Evolutionary conservation across 306 rosid genomes (phyloP).

Genomic region (barrel medic (Medicago truncatula)): MtrunA17r5.0-ANR NC_053044.1:48163501-48164000

Average conservation of each 20-base stretch:
- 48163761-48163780: slow-evolving; percentile 96
- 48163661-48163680: slow-evolving; percentile 93
- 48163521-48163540: slow-evolving; percentile 26
- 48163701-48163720: slow-evolving; percentile 91
- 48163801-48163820: slow-evolving; percentile 15
- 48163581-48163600: slow-evolving; percentile 29
- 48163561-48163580: slow-evolving; percentile 35
- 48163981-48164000: slow-evolving; percentile 95
- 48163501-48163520: slow-evolving; percentile 96
- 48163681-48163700: slow-evolving; percentile 99
- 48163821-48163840: slow-evolving; percentile 33
- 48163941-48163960: slow-evolving; percentile 95
- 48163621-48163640: slow-evolving; percentile 99
- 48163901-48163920: slow-evolving; percentile 97
- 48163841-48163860: slow-evolving; percentile 31
- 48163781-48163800: slow-evolving; percentile 63
- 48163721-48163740: slow-evolving; percentile 96
- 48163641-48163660: slow-evolving; percentile 99
- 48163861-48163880: slow-evolving; percentile 81
- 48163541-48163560: slow-evolving; percentile 9
- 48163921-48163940: slow-evolving; percentile 86
- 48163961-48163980: slow-evolving; percentile 97
- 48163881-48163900: slow-evolving; percentile 89
- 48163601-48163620: slow-evolving; percentile 89
- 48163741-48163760: slow-evolving; percentile 91